Evolutionary conservation across 2,329 filamentous ascomycete species (phyloP).

Genomic region (Didymella arachidicola): DNA sequence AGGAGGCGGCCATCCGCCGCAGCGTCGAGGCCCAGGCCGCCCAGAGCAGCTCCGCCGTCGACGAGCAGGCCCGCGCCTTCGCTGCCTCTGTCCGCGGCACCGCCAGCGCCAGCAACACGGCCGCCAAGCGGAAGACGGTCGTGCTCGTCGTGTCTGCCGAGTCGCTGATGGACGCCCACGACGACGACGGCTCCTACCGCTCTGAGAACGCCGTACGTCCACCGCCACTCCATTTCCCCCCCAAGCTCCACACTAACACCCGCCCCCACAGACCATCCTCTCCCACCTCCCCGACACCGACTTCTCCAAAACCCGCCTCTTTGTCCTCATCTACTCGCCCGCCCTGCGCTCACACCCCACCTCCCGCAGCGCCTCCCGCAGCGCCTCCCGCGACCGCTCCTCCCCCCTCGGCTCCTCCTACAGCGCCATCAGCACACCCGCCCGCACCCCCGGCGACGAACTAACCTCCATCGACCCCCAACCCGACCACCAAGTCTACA

Average conservation of each 20-base stretch:
- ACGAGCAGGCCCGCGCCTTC: slow-evolving; percentile 44
- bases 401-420: slow-evolving; percentile 80
- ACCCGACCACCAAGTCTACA: slow-evolving; percentile 53
- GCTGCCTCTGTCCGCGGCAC: slow-evolving; percentile 37
- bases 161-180: slow-evolving; percentile 62
- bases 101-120: slow-evolving; percentile 34
- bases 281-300: slow-evolving; percentile 86
- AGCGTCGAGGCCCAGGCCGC: slow-evolving; percentile 49
- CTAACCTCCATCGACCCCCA: slow-evolving; percentile 52
- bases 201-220: slow-evolving; percentile 81
- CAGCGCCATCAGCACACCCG: slow-evolving; percentile 79
- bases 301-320: slow-evolving; percentile 76
- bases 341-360: slow-evolving; percentile 70
- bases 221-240: too few relatives aligned
- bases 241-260: slow-evolving; percentile 17
- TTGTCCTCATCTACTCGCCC: slow-evolving; percentile 89
- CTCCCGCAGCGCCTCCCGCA: too few relatives aligned
- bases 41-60: slow-evolving; percentile 45
- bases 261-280: slow-evolving; percentile 66
- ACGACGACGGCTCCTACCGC: slow-evolving; percentile 63
- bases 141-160: slow-evolving; percentile 88
- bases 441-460: slow-evolving; percentile 71
- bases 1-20: slow-evolving; percentile 78
- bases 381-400: slow-evolving; percentile 48
- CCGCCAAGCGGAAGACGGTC: slow-evolving; percentile 70